Conservation (phyloP, 441 rosid species). For the Corymbia calophylla region DNA sequence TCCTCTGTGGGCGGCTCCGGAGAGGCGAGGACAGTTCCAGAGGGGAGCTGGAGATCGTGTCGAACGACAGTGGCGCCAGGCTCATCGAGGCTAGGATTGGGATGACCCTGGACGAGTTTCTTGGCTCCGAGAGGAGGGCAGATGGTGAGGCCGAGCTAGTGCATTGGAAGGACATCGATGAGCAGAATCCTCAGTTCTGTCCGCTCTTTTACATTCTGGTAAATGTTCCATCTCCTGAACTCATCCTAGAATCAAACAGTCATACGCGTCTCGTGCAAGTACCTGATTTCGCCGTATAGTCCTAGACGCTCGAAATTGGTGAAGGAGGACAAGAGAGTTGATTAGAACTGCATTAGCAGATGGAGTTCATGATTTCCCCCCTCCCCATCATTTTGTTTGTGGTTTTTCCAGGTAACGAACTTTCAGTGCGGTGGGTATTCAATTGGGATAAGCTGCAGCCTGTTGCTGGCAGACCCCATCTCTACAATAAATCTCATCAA, state of each 20-base stretch:
- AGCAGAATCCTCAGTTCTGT: conserved; percentile 48
- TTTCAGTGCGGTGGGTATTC: conserved; percentile 82
- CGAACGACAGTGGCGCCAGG: conserved; percentile 64
- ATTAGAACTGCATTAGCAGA: neutral
- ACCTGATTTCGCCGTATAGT: neutral
- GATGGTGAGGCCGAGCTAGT: conserved; percentile 49
- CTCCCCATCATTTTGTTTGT: neutral
- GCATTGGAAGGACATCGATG: conserved; percentile 70
- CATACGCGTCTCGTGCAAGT: neutral
- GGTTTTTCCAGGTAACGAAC: conserved; percentile 50
- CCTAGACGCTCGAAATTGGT: neutral
- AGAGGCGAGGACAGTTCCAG: conserved; percentile 7
- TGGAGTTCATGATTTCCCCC: neutral
- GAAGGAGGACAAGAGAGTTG: neutral
- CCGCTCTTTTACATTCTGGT: conserved; percentile 74
- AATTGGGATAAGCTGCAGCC: conserved; percentile 69
- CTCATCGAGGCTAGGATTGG: conserved; percentile 48
- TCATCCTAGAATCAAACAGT: neutral
- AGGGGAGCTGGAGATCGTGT: conserved; percentile 50
- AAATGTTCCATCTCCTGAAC: neutral
- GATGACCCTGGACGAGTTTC: conserved; percentile 36
- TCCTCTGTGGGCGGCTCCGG: conserved; percentile 48
- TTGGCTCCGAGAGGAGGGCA: conserved; percentile 22
- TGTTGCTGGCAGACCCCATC: conserved; percentile 51
- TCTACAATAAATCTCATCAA: conserved; percentile 32